Conservation (phyloP, 352 stramenopile species). For the Plasmopara muralis region DNA sequence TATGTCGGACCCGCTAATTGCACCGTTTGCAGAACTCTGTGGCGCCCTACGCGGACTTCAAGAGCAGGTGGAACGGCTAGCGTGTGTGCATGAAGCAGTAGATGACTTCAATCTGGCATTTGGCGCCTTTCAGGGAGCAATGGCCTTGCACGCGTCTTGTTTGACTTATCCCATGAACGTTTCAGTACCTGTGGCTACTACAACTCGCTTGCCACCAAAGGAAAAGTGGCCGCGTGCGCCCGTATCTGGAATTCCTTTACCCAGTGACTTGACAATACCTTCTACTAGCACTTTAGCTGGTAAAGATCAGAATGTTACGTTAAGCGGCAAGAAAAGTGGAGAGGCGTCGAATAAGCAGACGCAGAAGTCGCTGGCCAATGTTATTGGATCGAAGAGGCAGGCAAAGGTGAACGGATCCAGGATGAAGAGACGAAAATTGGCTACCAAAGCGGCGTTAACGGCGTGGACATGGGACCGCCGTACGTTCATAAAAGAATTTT, state of each 20-base stretch:
- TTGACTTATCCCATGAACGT: constrained; percentile 43
- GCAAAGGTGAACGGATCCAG: constrained; percentile 19
- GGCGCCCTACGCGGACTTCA: constrained; percentile 57
- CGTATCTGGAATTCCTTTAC: constrained; percentile 34
- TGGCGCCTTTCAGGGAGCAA: constrained; percentile 66
- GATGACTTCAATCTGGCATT: constrained; percentile 72
- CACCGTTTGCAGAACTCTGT: constrained; percentile 52
- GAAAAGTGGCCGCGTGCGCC: constrained; percentile 9
- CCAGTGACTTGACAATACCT: constrained; percentile 18
- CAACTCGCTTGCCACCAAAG: constrained; percentile 15
- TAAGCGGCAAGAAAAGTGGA: constrained; percentile 5
- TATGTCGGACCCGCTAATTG: constrained; percentile 35
- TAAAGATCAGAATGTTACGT: not conserved
- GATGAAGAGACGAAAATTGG: constrained; percentile 23
- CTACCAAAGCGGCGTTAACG: constrained; percentile 25
- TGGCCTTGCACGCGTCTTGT: constrained; percentile 71
- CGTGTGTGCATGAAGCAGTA: constrained; percentile 60
- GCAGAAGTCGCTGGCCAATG: not conserved
- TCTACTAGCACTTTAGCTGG: not conserved
- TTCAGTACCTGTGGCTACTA: not conserved
- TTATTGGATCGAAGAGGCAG: constrained; percentile 14
- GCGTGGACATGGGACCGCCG: constrained; percentile 78
- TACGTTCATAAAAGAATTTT: constrained; percentile 21
- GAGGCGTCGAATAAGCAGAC: constrained; percentile 6
- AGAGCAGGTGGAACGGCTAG: constrained; percentile 58